Evolutionary conservation across 2,329 filamentous ascomycete species (phyloP), one percentile per base, ranked within the genome.

Genomic region (Arthrobotrys conoides): DNA sequence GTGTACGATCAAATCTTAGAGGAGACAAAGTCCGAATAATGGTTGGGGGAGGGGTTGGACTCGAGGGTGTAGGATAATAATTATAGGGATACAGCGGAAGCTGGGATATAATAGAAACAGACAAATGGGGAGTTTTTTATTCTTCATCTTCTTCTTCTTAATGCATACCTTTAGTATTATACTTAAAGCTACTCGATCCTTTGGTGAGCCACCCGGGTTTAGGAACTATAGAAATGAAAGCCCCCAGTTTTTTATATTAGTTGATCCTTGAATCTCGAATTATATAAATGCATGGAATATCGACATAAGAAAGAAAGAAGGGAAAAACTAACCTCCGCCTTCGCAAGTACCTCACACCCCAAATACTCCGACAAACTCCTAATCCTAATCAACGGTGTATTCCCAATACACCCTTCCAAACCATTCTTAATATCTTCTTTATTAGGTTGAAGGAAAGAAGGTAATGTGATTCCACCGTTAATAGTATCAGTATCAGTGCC

Each of bases 131-230:
- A n/a, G 16, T 14, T 16, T 41, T 44, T 51, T 49, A 44, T 63
- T 4, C 33, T 53, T 67, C 38, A 51, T 33, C 48, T 27, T 24
- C n/a, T 14, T 22, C 41, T 59, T 22, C 18, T 30, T 44, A 68
- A 51, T 48, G 88, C 87, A 51, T 48, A 88, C 87, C 83, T 87
- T 87, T 72, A 90, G 86, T 83, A 99, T 97, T 87, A 98, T 96
- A 85, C 89, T 92, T 44, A 98, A 88, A 0, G 96, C 96, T 14
- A 99, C 96, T 67, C 96, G 90, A 85, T 99, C 96, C 85, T 99
- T 99, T 48, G 96, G 94, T 81, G 92, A 93, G 16, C 96, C 96
- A 2, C 94, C 95, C 63, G 94, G 96, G 85, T 99, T 98, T 69
- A 99, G 88, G 83, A 97, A 96, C 88, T 82, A 24, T 30, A 38